A percentile compares a stretch with the other conserved stretches of the same genome.
These are phyloP conservation scores for Filosporella fistucella DNA, from an alignment of 495 filamentous ascomycete genomes.

Conservation along the genomic window DNA sequence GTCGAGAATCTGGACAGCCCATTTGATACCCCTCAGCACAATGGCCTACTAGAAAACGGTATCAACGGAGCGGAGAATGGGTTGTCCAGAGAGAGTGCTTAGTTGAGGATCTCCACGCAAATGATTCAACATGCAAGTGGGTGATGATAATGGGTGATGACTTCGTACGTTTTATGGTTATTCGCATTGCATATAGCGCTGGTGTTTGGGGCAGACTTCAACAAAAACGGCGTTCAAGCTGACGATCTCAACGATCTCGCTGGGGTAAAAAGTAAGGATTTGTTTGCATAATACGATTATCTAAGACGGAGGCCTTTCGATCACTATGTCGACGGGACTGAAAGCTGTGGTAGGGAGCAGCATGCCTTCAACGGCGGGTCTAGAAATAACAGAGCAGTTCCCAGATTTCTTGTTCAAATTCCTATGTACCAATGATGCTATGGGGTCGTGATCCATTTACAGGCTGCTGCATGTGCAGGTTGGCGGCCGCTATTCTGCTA, in stretches of 20 bases:
- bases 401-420: no score
- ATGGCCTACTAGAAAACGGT: constrained; percentile 6
- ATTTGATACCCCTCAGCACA: constrained; percentile 20
- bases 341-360: no score
- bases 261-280: constrained; percentile 10
- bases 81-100: background rate
- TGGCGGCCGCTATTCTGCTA: constrained; percentile 12
- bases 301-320: no score
- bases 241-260: constrained; percentile 26
- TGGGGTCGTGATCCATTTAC: no score
- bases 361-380: constrained; percentile 13
- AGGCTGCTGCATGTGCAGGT: no score
- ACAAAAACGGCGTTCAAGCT: constrained; percentile 35
- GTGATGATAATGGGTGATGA: constrained; percentile 4
- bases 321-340: no score
- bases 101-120: constrained; percentile 15
- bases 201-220: constrained; percentile 33
- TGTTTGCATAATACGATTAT: no score
- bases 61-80: constrained; percentile 16
- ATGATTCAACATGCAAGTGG: constrained; percentile 25
- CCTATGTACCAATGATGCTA: no score
- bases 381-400: background rate
- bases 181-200: constrained; percentile 24
- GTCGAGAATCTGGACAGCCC: constrained; percentile 59
- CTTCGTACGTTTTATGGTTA: no score